Conservation (phyloP, 2,329 filamentous ascomycete genomes). For the Clarireedia sp. region DNA sequence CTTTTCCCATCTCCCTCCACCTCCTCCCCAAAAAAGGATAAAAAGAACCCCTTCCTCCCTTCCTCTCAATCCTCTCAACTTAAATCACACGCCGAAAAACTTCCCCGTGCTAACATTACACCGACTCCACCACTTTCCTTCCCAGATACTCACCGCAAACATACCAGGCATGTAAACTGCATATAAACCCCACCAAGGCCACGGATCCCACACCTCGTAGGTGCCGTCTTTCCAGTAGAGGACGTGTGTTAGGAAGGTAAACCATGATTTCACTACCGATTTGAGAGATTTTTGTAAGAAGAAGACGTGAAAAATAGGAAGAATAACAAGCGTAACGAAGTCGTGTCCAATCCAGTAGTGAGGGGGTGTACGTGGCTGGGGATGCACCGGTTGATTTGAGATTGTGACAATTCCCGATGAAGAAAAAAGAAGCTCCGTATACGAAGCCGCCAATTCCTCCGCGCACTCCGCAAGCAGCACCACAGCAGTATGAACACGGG, state of each 20-base stretch:
- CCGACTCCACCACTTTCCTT: constrained; percentile 49
- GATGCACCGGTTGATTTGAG: constrained; percentile 10
- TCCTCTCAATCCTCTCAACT: not conserved
- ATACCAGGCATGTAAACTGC: constrained; percentile 47
- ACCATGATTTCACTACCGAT: constrained; percentile 19
- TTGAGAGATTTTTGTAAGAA: constrained; percentile 18
- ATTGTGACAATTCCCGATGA: not conserved
- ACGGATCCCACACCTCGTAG: constrained; percentile 46
- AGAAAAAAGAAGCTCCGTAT: constrained; percentile 38
- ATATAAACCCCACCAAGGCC: constrained; percentile 49
- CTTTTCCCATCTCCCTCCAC: no score
- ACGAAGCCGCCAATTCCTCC: constrained; percentile 38
- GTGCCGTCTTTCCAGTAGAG: constrained; percentile 47
- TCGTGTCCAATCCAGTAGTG: constrained; percentile 66
- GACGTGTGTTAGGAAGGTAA: constrained; percentile 33
- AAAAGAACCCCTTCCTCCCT: no score
- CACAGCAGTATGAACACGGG: constrained; percentile 59
- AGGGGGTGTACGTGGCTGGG: constrained; percentile 25
- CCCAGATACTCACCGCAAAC: constrained; percentile 40
- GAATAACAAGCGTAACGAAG: constrained; percentile 39
- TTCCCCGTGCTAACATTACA: constrained; percentile 61
- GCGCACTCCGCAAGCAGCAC: constrained; percentile 44
- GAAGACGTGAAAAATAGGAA: constrained; percentile 35
- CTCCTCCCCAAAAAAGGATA: no score
- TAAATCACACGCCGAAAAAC: constrained; percentile 36